Percentiles rank a stretch among this genome's conserved stretches.
phyloP scores from a whole-genome alignment of 2,329 filamentous ascomycete genomes.

The Phyllosticta citrichinensis region DNA sequence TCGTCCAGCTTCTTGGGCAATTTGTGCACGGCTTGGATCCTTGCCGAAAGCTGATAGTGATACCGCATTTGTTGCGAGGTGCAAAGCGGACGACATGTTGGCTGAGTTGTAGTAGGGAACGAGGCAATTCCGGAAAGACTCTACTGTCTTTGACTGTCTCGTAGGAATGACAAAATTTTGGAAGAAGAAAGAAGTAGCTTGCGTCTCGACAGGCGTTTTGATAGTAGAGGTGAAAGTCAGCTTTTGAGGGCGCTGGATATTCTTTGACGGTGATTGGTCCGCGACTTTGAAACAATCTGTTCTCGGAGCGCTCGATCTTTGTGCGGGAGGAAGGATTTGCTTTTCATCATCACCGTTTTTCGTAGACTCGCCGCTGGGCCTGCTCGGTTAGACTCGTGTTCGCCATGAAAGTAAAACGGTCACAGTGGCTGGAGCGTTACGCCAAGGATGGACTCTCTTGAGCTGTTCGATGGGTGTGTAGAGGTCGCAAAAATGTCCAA shows the following conservation, averaged over 20 bases:
- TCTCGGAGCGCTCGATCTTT: not conserved
- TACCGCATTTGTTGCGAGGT: conserved; percentile 30
- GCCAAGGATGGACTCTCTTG: not conserved
- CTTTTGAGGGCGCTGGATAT: not conserved
- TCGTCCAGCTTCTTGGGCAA: conserved; percentile 24
- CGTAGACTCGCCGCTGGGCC: not conserved
- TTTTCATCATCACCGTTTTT: not conserved
- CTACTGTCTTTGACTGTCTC: conserved; percentile 26
- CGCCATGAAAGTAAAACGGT: not conserved
- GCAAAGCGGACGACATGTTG: conserved; percentile 26
- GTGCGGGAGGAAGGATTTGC: not conserved
- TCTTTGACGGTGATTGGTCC: not conserved
- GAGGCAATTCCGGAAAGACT: conserved; percentile 30
- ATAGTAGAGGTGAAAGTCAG: conserved; percentile 10
- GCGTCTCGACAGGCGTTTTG: conserved; percentile 23
- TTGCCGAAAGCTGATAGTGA: conserved; percentile 29
- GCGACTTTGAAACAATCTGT: not conserved
- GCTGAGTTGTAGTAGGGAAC: conserved; percentile 28
- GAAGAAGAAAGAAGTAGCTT: conserved; percentile 33
- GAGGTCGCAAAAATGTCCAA: too few species aligned
- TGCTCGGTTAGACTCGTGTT: not conserved
- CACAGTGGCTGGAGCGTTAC: not conserved
- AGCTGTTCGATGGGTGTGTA: too few species aligned
- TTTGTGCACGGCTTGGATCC: conserved; percentile 25
- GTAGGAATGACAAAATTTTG: conserved; percentile 30